phyloP scores from a whole-genome alignment of 352 stramenopile species.

The Phytophthora pinifolia region DNA sequence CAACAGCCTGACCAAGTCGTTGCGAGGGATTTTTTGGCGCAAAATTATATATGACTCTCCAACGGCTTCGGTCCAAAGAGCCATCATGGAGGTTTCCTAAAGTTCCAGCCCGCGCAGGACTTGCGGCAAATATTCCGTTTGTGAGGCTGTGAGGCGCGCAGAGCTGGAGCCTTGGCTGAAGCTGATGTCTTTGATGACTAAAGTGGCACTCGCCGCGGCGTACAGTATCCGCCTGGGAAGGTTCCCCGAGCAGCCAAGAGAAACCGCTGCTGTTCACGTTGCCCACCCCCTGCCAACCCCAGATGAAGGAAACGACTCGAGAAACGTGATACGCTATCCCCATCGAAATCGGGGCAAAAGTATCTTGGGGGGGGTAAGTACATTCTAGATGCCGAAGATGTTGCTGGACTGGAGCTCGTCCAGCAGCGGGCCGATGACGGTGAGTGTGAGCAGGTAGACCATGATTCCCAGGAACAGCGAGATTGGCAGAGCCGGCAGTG shows the following conservation, averaged over 20 bases:
- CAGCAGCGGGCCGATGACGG: constrained; percentile 39
- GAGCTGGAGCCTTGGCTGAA: neutral
- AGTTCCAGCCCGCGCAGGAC: neutral
- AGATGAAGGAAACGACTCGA: constrained; percentile 19
- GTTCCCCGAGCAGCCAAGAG: constrained; percentile 12
- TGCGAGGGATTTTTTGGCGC: constrained; percentile 20
- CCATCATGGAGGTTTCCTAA: constrained; percentile 5
- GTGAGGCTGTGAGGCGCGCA: too few relatives aligned
- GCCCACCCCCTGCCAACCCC: neutral
- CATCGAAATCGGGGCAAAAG: neutral
- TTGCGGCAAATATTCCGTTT: constrained; percentile 4
- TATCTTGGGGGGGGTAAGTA: constrained; percentile 4
- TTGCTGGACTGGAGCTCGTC: constrained; percentile 24
- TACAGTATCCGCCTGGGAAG: too few relatives aligned
- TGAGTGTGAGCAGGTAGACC: constrained; percentile 42
- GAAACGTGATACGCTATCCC: constrained; percentile 11
- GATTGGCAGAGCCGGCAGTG: constrained; percentile 94
- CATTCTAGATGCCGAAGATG: constrained; percentile 23
- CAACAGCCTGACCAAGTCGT: constrained; percentile 3
- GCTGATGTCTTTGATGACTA: constrained; percentile 17
- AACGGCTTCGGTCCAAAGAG: constrained; percentile 4
- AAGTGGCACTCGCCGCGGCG: neutral
- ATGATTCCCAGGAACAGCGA: constrained; percentile 90
- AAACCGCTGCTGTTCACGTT: constrained; percentile 7
- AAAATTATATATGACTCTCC: constrained; percentile 5